Percentiles rank a stretch among this genome's conserved stretches.
These are phyloP conservation scores for Starmerella roubikii DNA, from an alignment of 805 yeast species.

Conservation along the genomic window DNA sequence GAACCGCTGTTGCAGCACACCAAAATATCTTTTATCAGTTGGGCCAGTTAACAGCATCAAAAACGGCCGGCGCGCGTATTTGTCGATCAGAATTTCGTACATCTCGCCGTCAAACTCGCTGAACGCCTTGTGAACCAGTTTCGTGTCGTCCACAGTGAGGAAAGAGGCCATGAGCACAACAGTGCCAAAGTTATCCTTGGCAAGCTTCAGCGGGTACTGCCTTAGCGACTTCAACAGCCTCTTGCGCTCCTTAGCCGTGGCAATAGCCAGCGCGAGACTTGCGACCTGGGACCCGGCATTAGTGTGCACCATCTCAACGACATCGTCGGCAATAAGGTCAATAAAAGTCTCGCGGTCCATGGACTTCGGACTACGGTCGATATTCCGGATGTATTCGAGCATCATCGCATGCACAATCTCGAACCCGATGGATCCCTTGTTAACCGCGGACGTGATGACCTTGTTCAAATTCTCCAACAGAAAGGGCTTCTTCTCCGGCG, in stretches of 20 bases:
- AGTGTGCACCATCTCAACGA: constrained; percentile 91
- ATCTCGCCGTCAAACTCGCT: constrained; percentile 34
- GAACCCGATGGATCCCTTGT: constrained; percentile 92
- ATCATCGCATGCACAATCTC: constrained; percentile 92
- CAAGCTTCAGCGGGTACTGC: constrained; percentile 59
- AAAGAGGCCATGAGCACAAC: constrained; percentile 62
- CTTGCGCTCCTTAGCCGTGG: constrained; percentile 89
- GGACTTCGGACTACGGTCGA: constrained; percentile 35
- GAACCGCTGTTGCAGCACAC: constrained; percentile 44
- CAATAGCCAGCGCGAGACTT: constrained; percentile 58
- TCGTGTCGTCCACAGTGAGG: constrained; percentile 89
- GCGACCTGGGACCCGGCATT: constrained; percentile 92
- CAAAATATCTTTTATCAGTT: constrained; percentile 66
- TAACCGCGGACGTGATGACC: constrained; percentile 80
- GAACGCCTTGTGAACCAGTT: constrained; percentile 62
- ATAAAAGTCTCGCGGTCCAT: constrained; percentile 62
- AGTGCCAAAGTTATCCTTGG: constrained; percentile 78
- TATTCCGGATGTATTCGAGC: constrained; percentile 70
- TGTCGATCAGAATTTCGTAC: constrained; percentile 46
- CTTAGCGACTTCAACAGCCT: constrained; percentile 55
- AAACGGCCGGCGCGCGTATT: constrained; percentile 80
- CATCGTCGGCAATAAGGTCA: constrained; percentile 71
- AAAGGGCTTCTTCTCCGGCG: constrained; percentile 64
- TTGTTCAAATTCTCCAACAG: constrained; percentile 64
- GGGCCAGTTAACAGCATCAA: constrained; percentile 60